Evolutionary conservation across 2,329 filamentous ascomycete species (phyloP).

Genomic region (Colletotrichum godetiae): DNA sequence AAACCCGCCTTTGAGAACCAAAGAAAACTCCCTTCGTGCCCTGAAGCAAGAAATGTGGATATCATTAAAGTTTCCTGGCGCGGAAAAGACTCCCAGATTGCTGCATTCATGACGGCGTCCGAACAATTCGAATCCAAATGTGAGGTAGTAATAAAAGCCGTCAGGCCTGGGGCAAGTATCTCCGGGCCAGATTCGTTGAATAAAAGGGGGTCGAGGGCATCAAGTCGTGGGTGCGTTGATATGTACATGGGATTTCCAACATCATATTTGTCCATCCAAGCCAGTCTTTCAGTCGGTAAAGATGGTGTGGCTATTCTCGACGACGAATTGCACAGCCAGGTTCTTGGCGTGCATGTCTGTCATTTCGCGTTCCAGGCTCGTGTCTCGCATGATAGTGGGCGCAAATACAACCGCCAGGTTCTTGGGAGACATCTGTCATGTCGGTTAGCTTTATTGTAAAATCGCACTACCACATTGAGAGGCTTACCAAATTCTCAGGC

Average conservation of each 20-base stretch:
- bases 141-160: conserved; percentile 6
- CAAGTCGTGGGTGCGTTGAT: conserved; percentile 30
- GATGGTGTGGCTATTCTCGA: conserved; percentile 88
- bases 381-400: conserved; percentile 94
- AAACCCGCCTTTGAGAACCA: conserved; percentile 29
- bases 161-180: background rate
- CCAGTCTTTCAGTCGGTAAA: conserved; percentile 65
- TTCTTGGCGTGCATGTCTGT: conserved; percentile 96
- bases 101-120: conserved; percentile 10
- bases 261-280: conserved; percentile 7
- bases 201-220: conserved; percentile 19
- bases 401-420: conserved; percentile 98
- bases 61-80: conserved; percentile 35
- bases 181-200: conserved; percentile 17
- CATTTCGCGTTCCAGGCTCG: conserved; percentile 92
- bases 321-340: conserved; percentile 88
- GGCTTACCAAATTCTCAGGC: conserved; percentile 81
- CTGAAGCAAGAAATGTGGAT: conserved; percentile 33
- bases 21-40: conserved; percentile 28
- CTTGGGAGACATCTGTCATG: conserved; percentile 86
- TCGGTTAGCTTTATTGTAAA: background rate
- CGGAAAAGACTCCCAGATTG: conserved; percentile 7
- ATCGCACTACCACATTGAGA: background rate
- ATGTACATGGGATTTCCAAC: conserved; percentile 33
- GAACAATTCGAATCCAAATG: conserved; percentile 22